phyloP scores from a whole-genome alignment of 176 grass and related monocot genomes.

The Aegilops sharonensis region DNA sequence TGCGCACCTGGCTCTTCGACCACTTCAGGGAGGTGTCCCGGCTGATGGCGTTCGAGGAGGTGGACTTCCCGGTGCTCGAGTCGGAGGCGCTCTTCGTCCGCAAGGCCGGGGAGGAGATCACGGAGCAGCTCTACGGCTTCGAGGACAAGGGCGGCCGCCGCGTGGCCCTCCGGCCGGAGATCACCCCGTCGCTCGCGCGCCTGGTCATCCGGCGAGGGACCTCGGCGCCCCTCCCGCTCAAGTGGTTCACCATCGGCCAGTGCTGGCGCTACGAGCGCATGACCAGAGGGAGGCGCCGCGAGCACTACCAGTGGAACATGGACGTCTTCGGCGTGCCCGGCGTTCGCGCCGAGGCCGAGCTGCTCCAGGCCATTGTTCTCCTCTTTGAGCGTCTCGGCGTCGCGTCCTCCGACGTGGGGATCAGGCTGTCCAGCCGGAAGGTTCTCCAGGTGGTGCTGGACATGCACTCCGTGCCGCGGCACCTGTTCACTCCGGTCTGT shows the following conservation, averaged over 20 bases:
- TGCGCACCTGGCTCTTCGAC: slow-evolving; percentile 82
- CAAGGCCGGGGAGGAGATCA: slow-evolving; percentile 80
- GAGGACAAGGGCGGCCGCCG: slow-evolving; percentile 76
- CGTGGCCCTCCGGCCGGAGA: slow-evolving; percentile 81
- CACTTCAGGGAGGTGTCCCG: slow-evolving; percentile 22
- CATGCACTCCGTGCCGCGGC: slow-evolving; percentile 56
- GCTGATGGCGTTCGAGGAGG: slow-evolving; percentile 38
- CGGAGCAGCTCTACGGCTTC: slow-evolving; percentile 73
- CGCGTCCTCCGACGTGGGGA: slow-evolving; percentile 68
- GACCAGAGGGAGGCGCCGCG: slow-evolving; percentile 76
- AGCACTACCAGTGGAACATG: slow-evolving; percentile 98
- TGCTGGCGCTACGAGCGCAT: slow-evolving; percentile 94
- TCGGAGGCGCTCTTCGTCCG: slow-evolving; percentile 83
- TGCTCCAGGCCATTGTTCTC: slow-evolving; percentile 76
- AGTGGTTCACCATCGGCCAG: slow-evolving; percentile 93
- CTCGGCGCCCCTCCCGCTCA: slow-evolving; percentile 84
- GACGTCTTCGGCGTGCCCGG: slow-evolving; percentile 79
- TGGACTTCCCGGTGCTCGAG: slow-evolving; percentile 90
- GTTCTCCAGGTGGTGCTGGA: slow-evolving; percentile 79
- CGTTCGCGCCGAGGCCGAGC: slow-evolving; percentile 75
- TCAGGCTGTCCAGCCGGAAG: slow-evolving; percentile 79
- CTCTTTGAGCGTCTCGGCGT: slow-evolving; percentile 73
- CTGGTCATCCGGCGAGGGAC: slow-evolving; percentile 84
- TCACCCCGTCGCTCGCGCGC: slow-evolving; percentile 80
- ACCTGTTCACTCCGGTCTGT: slow-evolving; percentile 71